Percentiles rank a stretch among this genome's conserved stretches.
These are phyloP conservation scores for Hericium erinaceus DNA, from an alignment of 768 basidiomycete genomes.

Conservation along the genomic window DNA sequence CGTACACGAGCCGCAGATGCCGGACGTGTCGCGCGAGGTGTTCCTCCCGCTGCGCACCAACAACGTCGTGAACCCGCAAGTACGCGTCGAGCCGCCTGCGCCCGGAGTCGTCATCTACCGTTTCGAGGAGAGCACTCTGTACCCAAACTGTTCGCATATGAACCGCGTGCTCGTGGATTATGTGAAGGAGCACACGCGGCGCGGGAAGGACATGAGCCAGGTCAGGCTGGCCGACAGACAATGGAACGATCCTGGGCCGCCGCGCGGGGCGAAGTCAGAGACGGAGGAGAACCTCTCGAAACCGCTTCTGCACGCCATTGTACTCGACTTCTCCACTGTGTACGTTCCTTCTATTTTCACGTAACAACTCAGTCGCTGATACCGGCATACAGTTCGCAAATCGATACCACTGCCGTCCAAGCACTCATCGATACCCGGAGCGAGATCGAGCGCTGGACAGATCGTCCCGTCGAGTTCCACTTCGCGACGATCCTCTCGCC, in stretches of 20 bases:
- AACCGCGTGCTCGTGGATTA: constrained; percentile 73
- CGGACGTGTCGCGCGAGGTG: constrained; percentile 52
- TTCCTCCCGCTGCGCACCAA: constrained; percentile 65
- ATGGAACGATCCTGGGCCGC: constrained; percentile 91
- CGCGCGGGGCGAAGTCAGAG: constrained; percentile 32
- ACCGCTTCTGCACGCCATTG: constrained; percentile 74
- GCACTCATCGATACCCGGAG: constrained; percentile 81
- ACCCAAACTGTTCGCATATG: constrained; percentile 63
- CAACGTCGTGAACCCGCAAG: constrained; percentile 53
- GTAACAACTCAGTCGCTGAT: background rate
- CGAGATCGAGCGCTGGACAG: constrained; percentile 83
- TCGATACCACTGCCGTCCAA: constrained; percentile 90
- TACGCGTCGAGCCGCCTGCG: constrained; percentile 68
- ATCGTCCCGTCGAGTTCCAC: constrained; percentile 83
- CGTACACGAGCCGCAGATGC: constrained; percentile 32
- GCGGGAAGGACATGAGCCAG: constrained; percentile 64
- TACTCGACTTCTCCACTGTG: constrained; percentile 86
- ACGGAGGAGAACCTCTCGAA: constrained; percentile 46
- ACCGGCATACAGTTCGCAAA: constrained; percentile 47
- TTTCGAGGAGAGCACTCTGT: constrained; percentile 83
- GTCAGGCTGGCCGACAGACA: constrained; percentile 65
- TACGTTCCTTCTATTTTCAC: constrained; percentile 25
- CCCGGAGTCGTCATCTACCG: constrained; percentile 90
- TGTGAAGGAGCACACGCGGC: constrained; percentile 67
- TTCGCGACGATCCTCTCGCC: constrained; percentile 88